Percentiles rank a stretch among this genome's conserved stretches.
These are phyloP conservation scores for Malassezia restricta DNA, from an alignment of 1,284 basidiomycete genomes.

Conservation along the genomic window DNA sequence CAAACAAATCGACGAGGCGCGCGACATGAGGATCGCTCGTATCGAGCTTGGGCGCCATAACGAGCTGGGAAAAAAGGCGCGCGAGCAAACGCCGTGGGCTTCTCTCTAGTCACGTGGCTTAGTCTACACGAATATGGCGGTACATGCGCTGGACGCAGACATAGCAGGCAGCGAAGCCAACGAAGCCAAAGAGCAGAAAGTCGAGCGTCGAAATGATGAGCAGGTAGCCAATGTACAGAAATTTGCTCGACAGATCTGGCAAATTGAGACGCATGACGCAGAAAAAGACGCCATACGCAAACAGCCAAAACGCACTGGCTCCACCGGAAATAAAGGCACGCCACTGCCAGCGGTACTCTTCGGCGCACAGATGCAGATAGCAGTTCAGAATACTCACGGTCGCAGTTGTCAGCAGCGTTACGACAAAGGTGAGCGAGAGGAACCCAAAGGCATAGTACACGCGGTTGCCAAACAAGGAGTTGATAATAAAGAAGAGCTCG, in stretches of 20 bases:
- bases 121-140: conserved; percentile 35
- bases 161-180: conserved; percentile 33
- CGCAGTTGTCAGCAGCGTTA: conserved; percentile 54
- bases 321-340: conserved; percentile 86
- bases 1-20: conserved; percentile 58
- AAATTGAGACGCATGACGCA: conserved; percentile 75
- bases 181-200: conserved; percentile 65
- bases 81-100: not conserved
- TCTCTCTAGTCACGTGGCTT: conserved; percentile 1
- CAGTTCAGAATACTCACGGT: conserved; percentile 36
- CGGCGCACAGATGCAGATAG: conserved; percentile 80
- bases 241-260: conserved; percentile 67
- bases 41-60: conserved; percentile 52
- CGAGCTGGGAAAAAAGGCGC: not conserved
- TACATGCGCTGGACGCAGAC: conserved; percentile 28
- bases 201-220: conserved; percentile 68
- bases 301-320: conserved; percentile 81
- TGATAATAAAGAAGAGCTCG: conserved; percentile 86
- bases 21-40: conserved; percentile 49
- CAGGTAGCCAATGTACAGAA: conserved; percentile 84
- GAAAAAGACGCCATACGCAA: conserved; percentile 69
- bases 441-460: conserved; percentile 60
- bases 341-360: conserved; percentile 98
- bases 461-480: conserved; percentile 80
- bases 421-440: conserved; percentile 70